A percentile compares a stretch with the other conserved stretches of the same genome.
These are phyloP conservation scores for Debaryomycetaceae sp. DNA, from an alignment of 1,139 yeast species.

Conservation along the genomic window DNA sequence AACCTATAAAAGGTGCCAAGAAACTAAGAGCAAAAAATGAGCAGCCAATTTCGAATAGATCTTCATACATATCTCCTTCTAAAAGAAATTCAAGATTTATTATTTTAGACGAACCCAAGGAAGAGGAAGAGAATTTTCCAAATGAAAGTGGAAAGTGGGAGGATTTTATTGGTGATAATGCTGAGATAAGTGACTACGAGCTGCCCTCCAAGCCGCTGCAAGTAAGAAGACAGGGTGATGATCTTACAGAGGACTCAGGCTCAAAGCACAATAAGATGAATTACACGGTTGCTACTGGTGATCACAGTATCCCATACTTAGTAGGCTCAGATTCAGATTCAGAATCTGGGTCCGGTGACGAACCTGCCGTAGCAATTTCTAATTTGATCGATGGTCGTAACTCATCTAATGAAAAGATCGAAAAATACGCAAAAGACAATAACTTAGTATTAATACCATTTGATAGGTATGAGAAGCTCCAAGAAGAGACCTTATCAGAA, in stretches of 20 bases:
- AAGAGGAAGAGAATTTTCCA: slow-evolving; percentile 13
- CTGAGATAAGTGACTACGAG: slow-evolving; percentile 7
- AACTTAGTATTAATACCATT: slow-evolving; percentile 48
- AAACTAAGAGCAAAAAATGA: slow-evolving; percentile 17
- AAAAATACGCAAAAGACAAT: slow-evolving; percentile 47
- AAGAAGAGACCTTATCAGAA: slow-evolving; percentile 20
- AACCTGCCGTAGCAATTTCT: slow-evolving; percentile 13
- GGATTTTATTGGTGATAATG: slow-evolving; percentile 35
- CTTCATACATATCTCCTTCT: slow-evolving; percentile 30
- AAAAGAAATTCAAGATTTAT: slow-evolving; percentile 34
- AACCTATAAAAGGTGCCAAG: slow-evolving; percentile 12
- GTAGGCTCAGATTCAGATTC: slow-evolving; percentile 38
- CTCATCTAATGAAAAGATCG: slow-evolving; percentile 35
- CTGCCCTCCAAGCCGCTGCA: not conserved
- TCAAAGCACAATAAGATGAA: not conserved
- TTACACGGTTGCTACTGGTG: slow-evolving; percentile 1
- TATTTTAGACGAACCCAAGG: slow-evolving; percentile 25
- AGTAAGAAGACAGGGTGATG: not conserved
- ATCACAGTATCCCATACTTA: slow-evolving; percentile 23
- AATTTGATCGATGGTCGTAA: slow-evolving; percentile 18
- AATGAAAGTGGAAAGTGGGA: slow-evolving; percentile 39
- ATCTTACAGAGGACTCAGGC: not conserved
- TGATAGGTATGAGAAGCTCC: slow-evolving; percentile 41
- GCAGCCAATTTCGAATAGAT: slow-evolving; percentile 18
- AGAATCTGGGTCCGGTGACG: slow-evolving; percentile 19